Base-by-base conservation (phyloP, 2,329 filamentous ascomycete genomes). In the Thyridium curvatum region DNA sequence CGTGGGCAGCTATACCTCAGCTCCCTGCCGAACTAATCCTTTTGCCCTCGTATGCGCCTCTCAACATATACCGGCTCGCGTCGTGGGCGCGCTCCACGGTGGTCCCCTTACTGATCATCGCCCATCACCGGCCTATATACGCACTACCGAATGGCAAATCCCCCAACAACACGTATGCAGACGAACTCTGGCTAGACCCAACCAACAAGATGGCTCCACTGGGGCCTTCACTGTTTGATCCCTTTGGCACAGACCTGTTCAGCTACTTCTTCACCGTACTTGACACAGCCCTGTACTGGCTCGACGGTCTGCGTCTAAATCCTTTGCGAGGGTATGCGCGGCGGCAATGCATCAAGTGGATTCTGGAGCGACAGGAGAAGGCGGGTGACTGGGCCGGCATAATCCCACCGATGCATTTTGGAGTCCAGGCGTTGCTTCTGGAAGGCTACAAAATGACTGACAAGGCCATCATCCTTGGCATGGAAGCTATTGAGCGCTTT, bases 1-100 rank as follows among this genome's bases (percentile, higher is more conserved):
- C 57, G 2, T 64, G 59, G 59, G 33, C 42, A 4, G 47, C 51
- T 1, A 43, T 61, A 1, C 59, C 59, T 2, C 39, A 60, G 35
- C 29, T 62, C 2, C 58, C 59, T 0, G 42, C 50, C 2, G 60
- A 64, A 39, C 36, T 64, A 0, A 56, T 63, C 12, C 38, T 61
- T 2, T 26, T 60, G 15, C 58, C 60, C 0, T 14, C 47, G 3
- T 40, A 31, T 8, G 35, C 37, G 8, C 53, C 54, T 0, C 41
- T 61, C 32, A 61, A 49, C 34, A 52, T 63, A 12, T 62, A 59
- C 37, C 41, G 30, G 1, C 32, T 60, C 8, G 42, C 54, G 4
- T 58, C 47, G 10, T 55, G 52, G 52, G 50, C 53, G 12, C 47
- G 53, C 5, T 41, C 34, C 33, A 48, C 46, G 2, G 18, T 52